Conservation (phyloP, 192 early-diverging fungal genomes). For the Dimargaris cristalligena region DNA sequence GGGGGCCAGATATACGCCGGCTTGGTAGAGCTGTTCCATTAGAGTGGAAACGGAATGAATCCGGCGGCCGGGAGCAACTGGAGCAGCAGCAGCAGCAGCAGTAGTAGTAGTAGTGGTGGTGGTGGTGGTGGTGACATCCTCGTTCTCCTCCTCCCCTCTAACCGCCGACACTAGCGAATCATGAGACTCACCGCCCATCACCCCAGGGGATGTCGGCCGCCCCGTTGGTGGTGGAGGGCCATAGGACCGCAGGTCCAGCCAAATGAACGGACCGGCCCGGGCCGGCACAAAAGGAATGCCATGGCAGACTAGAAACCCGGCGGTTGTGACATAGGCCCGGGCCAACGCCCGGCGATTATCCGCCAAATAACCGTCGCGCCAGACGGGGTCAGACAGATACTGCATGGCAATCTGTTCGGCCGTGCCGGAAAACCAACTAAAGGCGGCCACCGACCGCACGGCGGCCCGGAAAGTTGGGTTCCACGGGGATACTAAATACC, state of each 20-base stretch:
- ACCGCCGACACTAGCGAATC: neutral
- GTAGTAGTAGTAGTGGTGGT: too few species aligned
- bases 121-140: too few species aligned
- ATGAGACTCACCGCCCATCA: too few species aligned
- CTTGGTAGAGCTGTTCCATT: too few species aligned
- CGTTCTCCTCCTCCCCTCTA: conserved; percentile 25
- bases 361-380: conserved; percentile 37
- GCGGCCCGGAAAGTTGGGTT: conserved; percentile 28
- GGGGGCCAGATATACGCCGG: conserved; percentile 47
- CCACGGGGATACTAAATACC: conserved; percentile 41
- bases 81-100: too few species aligned
- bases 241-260: conserved; percentile 35
- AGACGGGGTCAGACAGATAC: conserved; percentile 35
- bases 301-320: conserved; percentile 23
- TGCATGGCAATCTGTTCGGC: conserved; percentile 37
- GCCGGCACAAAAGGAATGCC: conserved; percentile 38
- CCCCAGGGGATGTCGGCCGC: too few species aligned
- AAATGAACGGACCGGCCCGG: conserved; percentile 55
- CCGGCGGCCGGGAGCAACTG: too few species aligned
- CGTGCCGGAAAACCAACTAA: conserved; percentile 42
- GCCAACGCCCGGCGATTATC: conserved; percentile 38
- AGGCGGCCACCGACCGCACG: conserved; percentile 26
- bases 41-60: too few species aligned
- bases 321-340: conserved; percentile 27
- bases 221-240: neutral